These are phyloP conservation scores for Chrysanthemum seticuspe DNA, from an alignment of 129 eudicot genomes.

Conservation along the genomic window DNA sequence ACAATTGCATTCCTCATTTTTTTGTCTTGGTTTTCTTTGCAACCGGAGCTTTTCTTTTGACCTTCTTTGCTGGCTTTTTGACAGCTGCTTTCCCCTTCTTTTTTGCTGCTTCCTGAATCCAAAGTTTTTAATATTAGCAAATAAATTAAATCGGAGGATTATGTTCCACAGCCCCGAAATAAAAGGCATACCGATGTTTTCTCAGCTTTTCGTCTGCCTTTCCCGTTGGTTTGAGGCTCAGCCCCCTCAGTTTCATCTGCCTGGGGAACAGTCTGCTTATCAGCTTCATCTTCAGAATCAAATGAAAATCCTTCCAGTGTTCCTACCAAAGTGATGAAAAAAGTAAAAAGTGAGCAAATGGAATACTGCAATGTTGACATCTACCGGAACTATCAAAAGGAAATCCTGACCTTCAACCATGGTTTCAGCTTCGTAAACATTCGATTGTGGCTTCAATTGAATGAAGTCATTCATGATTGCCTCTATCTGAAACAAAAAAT, in stretches of 20 bases:
- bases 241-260: constrained; percentile 54
- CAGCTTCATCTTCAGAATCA: constrained; percentile 89
- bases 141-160: not conserved
- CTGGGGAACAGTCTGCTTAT: constrained; percentile 42
- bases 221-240: constrained; percentile 57
- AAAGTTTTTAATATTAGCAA: constrained; percentile 24
- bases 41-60: constrained; percentile 71
- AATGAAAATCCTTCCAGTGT: constrained; percentile 89
- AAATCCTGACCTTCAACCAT: constrained; percentile 90
- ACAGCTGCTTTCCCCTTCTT: constrained; percentile 65
- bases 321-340: constrained; percentile 34
- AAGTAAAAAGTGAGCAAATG: constrained; percentile 4
- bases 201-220: constrained; percentile 56
- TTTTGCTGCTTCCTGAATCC: constrained; percentile 51
- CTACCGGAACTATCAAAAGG: constrained; percentile 1
- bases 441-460: constrained; percentile 88
- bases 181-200: constrained; percentile 49
- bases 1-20: constrained; percentile 44
- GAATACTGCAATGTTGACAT: not conserved
- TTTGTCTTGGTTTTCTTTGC: constrained; percentile 72
- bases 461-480: constrained; percentile 95
- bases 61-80: constrained; percentile 70
- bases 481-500: constrained; percentile 53
- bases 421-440: constrained; percentile 92
- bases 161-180: constrained; percentile 3